Conservation (phyloP, 2,329 filamentous ascomycete species). For the Aspergillus calidoustus region DNA sequence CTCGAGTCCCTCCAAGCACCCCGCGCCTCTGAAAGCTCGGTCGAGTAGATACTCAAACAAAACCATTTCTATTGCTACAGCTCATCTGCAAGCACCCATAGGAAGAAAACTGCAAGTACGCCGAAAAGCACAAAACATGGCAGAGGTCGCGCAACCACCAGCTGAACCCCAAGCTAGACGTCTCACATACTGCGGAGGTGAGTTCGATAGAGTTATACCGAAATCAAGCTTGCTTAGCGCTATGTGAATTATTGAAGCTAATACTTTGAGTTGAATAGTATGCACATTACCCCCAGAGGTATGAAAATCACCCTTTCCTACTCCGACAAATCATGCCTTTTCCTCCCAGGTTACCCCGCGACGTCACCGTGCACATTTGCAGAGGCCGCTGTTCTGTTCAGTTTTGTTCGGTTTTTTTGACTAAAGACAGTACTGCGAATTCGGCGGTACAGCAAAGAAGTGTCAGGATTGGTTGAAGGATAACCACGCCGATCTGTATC, state of each 20-base stretch:
- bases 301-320: conserved; percentile 44
- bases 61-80: neutral
- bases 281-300: conserved; percentile 71
- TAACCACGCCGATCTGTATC: conserved; percentile 74
- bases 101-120: neutral
- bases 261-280: conserved; percentile 46
- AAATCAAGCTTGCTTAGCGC: neutral
- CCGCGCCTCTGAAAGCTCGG: neutral
- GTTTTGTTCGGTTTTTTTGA: neutral
- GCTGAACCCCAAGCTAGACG: conserved; percentile 56
- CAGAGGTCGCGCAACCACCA: conserved; percentile 41
- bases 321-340: conserved; percentile 17
- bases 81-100: neutral
- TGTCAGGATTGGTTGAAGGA: conserved; percentile 94
- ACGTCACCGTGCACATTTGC: neutral
- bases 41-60: neutral
- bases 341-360: neutral
- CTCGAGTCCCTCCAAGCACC: neutral
- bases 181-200: conserved; percentile 66
- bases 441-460: conserved; percentile 93
- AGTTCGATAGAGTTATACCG: conserved; percentile 26
- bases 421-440: conserved; percentile 85
- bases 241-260: neutral
- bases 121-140: conserved; percentile 30
- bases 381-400: neutral